Base-by-base conservation (phyloP, 2,329 filamentous ascomycete genomes). In the Juglanconis oblonga region DNA sequence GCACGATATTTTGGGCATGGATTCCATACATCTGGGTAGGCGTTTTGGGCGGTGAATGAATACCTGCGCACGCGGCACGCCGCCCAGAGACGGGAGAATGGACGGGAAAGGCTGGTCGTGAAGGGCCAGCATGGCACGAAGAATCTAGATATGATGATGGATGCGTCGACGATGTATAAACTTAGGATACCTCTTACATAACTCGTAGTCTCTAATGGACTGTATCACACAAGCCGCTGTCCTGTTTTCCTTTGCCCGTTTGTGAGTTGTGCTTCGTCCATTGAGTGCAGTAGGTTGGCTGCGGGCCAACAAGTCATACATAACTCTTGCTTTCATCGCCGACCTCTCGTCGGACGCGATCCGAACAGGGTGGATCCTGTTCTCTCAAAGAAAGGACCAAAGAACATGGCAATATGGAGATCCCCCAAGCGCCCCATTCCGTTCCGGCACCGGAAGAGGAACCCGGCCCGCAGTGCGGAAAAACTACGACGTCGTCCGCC, bases 151-250 rank as follows among this genome's bases (percentile, higher is more conserved):
- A 55, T 52, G 36, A 32, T 49, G 14, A 45, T 29, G 50, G 44
- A 1, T n/a, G 24, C 44, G 54, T 36, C 42, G 24, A 38, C 8
- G 44, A 60, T 57, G 57, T 61, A 58, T 51, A 55, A 57, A 60
- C 49, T 57, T 60, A 53, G 61, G 48, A 57, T 55, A 62, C 54
- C 51, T 52, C 45, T 54, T 36, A 52, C 36, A 61, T 62, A 60
- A 44, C 42, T 40, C 24, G 32, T 61, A 60, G 54, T 60, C 40
- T 48, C 17, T 60, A 57, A 60, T 60, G 48, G 58, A 45, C 51
- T 53, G 17, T 48, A 38, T 40, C 47, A 24, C 17, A 24, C 17
- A 24, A 24, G 17, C 17, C 17, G 17, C 17, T 24, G 17, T 24
- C 17, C 17, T 24, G 17, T 24, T 24, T 24, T 24, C 17, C 17